These are phyloP conservation scores for Penicillium sp. DNA, from an alignment of 2,329 filamentous ascomycete species.

Conservation along the genomic window DNA sequence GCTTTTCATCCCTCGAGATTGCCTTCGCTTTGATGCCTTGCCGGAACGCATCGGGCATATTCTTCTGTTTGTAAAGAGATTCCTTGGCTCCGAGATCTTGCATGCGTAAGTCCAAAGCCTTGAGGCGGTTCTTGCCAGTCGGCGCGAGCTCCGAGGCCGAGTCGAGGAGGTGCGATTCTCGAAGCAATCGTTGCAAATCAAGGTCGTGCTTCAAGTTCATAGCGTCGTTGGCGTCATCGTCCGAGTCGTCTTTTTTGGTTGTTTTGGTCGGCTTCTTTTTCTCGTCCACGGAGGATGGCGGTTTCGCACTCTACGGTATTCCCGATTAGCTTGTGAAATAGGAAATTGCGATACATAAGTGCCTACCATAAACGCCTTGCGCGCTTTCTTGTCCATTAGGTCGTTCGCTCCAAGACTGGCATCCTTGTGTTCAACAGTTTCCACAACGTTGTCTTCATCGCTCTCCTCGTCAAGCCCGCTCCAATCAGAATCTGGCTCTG, in stretches of 20 bases:
- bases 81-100: conserved; percentile 76
- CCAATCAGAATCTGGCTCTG: conserved; percentile 58
- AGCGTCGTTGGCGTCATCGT: conserved; percentile 60
- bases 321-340: conserved; percentile 9
- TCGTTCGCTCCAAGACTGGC: conserved; percentile 45
- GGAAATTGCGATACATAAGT: not conserved
- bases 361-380: conserved; percentile 76
- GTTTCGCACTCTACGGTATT: conserved; percentile 45
- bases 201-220: conserved; percentile 85
- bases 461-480: conserved; percentile 62
- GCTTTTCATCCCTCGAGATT: conserved; percentile 64
- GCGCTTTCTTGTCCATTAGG: conserved; percentile 65
- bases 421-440: conserved; percentile 64
- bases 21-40: conserved; percentile 79
- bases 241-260: conserved; percentile 43
- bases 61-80: conserved; percentile 74
- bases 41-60: conserved; percentile 85
- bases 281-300: conserved; percentile 40
- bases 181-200: conserved; percentile 83
- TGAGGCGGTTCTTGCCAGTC: conserved; percentile 73
- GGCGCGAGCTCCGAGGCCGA: conserved; percentile 57
- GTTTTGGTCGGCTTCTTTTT: conserved; percentile 24
- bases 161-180: conserved; percentile 86
- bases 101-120: conserved; percentile 80
- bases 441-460: conserved; percentile 44